Conservation (phyloP, 495 filamentous ascomycete species). For the Trichoderma reesei region DNA sequence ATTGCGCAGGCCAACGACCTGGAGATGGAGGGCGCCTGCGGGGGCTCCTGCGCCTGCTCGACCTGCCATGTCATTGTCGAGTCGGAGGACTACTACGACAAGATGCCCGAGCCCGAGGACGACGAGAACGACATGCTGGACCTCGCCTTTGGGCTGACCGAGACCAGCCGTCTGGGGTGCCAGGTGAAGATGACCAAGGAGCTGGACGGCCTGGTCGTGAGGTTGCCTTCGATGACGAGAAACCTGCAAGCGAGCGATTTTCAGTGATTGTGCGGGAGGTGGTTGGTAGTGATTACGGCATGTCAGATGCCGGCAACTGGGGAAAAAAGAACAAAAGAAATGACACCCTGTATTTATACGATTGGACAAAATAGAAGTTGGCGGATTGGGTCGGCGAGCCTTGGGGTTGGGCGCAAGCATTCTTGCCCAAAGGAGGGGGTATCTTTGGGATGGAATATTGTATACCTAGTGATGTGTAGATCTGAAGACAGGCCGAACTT, state of each 20-base stretch:
- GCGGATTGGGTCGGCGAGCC: background rate
- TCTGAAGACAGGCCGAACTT: slow-evolving; percentile 7
- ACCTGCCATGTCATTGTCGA: slow-evolving; percentile 95
- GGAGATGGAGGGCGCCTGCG: slow-evolving; percentile 98
- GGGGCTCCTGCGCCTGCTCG: slow-evolving; percentile 91
- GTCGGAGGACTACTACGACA: slow-evolving; percentile 75
- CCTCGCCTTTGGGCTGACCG: slow-evolving; percentile 87
- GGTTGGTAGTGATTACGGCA: background rate
- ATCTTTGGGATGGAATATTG: slow-evolving; percentile 2
- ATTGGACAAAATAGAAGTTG: background rate
- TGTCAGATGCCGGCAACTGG: background rate
- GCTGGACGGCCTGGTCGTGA: slow-evolving; percentile 75
- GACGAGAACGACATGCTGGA: slow-evolving; percentile 99
- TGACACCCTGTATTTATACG: slow-evolving; percentile 4
- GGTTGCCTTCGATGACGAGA: slow-evolving; percentile 83
- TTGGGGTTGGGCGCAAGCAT: background rate
- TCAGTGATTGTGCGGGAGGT: slow-evolving; percentile 25
- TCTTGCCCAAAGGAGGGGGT: background rate
- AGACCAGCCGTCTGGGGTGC: slow-evolving; percentile 92
- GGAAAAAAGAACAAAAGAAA: too few species aligned
- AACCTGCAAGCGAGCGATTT: slow-evolving; percentile 97
- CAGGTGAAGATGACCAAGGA: slow-evolving; percentile 88
- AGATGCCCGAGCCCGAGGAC: slow-evolving; percentile 85
- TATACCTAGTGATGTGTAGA: background rate
- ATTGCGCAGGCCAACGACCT: slow-evolving; percentile 91